Evolutionary conservation across 345 rosid genomes (phyloP).

Genomic region (Eucalyptus marginata): DNA sequence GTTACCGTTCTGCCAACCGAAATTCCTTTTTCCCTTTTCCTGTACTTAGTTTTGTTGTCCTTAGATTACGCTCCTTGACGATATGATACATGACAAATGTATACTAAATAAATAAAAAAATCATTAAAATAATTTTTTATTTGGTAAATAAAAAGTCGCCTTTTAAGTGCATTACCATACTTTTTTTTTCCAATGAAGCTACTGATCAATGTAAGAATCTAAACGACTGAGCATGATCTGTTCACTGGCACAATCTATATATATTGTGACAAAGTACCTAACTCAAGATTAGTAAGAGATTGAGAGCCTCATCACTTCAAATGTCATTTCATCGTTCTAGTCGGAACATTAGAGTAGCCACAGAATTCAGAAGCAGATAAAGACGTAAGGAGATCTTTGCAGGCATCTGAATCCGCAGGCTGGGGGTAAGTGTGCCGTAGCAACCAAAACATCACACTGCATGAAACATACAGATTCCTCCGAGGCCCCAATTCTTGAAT

Average conservation of each 20-base stretch:
- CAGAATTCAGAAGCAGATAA: background rate
- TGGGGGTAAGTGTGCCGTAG: background rate
- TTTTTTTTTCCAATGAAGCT: too few relatives aligned
- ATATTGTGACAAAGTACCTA: background rate
- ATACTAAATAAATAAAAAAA: background rate
- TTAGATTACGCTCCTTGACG: too few relatives aligned
- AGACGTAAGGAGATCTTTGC: background rate
- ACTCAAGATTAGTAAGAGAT: background rate
- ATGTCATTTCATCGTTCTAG: background rate
- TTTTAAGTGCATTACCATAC: background rate
- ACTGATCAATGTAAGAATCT: too few relatives aligned
- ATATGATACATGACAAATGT: too few relatives aligned
- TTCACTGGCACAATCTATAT: rapidly evolving
- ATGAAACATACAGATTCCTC: background rate
- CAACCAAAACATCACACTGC: background rate
- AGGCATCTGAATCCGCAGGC: background rate
- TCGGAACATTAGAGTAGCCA: background rate
- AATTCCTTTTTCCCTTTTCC: too few relatives aligned
- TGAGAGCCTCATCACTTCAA: too few relatives aligned
- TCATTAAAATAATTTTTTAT: too few relatives aligned
- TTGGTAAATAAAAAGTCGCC: too few relatives aligned
- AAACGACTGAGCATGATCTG: too few relatives aligned
- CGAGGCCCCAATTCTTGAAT: background rate
- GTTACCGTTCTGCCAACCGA: background rate
- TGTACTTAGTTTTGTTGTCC: too few relatives aligned